Percentiles rank a stretch among this genome's conserved stretches.
phyloP scores from a whole-genome alignment of 306 rosid genomes.

The Clitoria ternatea region DNA sequence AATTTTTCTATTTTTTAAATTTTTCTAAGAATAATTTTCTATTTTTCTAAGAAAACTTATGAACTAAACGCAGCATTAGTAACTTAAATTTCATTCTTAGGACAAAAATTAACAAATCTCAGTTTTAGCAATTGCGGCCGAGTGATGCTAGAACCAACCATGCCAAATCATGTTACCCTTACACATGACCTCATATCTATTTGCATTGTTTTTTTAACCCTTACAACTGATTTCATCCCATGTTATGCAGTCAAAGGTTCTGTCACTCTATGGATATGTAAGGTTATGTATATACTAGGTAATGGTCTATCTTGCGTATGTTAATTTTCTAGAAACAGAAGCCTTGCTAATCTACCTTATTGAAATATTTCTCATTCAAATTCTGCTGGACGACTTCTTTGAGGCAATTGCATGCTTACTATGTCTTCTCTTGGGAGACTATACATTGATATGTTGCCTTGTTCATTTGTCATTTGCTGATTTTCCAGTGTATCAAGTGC shows the following conservation, averaged over 20 bases:
- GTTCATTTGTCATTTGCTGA: slow-evolving; percentile 30
- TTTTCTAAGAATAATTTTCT: no score
- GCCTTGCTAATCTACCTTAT: not conserved
- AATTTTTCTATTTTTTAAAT: no score
- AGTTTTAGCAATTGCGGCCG: not conserved
- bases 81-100: no score
- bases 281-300: not conserved
- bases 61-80: no score
- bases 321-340: not conserved
- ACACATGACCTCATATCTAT: not conserved
- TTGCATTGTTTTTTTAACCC: not conserved
- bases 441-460: slow-evolving; percentile 31
- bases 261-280: not conserved
- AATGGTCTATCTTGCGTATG: not conserved
- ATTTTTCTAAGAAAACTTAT: no score
- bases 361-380: slow-evolving; percentile 28
- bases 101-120: no score
- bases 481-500: slow-evolving; percentile 42
- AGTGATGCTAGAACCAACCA: not conserved
- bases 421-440: slow-evolving; percentile 57
- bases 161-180: not conserved
- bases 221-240: not conserved
- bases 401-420: slow-evolving; percentile 75
- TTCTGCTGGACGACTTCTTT: slow-evolving; percentile 35
- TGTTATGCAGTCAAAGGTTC: not conserved